phyloP scores from a whole-genome alignment of 371 early-diverging fungal genomes.

The Mucor circinelloides region DNA sequence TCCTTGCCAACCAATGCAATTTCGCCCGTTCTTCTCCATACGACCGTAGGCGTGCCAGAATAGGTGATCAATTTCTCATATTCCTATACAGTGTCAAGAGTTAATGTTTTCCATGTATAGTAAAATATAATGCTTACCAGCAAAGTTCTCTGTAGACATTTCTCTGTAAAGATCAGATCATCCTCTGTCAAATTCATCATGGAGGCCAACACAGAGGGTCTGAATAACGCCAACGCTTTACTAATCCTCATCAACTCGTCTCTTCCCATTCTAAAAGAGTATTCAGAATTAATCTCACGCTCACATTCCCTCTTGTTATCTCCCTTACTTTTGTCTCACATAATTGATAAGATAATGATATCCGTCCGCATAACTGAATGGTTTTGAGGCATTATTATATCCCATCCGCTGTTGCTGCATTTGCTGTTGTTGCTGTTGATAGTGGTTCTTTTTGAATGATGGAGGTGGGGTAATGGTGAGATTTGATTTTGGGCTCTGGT shows the following conservation, averaged over 20 bases:
- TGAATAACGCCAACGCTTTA: conserved; percentile 87
- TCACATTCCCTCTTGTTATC: background rate
- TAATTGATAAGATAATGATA: conserved; percentile 82
- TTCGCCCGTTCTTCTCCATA: conserved; percentile 93
- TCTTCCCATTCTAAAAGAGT: conserved; percentile 75
- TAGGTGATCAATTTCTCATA: conserved; percentile 87
- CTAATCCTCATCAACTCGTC: conserved; percentile 87
- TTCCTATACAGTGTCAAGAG: conserved; percentile 49
- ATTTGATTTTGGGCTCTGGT: conserved; percentile 9
- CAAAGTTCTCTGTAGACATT: conserved; percentile 74
- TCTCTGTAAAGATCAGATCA: conserved; percentile 92
- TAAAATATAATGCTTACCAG: conserved; percentile 6
- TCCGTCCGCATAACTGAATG: conserved; percentile 86
- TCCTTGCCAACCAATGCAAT: conserved; percentile 90
- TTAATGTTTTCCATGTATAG: background rate
- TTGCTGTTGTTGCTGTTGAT: background rate
- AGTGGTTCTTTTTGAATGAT: background rate
- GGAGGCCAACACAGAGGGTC: conserved; percentile 89
- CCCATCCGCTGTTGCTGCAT: conserved; percentile 15
- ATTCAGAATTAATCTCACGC: background rate
- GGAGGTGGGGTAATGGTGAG: conserved; percentile 10
- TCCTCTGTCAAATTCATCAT: conserved; percentile 91
- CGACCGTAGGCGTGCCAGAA: conserved; percentile 91
- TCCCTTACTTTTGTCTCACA: conserved; percentile 66
- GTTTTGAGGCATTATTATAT: conserved; percentile 61